Evolutionary conservation across 306 rosid species (phyloP), one percentile per base, ranked within the genome.

Genomic region (Glycine tomentella): DNA sequence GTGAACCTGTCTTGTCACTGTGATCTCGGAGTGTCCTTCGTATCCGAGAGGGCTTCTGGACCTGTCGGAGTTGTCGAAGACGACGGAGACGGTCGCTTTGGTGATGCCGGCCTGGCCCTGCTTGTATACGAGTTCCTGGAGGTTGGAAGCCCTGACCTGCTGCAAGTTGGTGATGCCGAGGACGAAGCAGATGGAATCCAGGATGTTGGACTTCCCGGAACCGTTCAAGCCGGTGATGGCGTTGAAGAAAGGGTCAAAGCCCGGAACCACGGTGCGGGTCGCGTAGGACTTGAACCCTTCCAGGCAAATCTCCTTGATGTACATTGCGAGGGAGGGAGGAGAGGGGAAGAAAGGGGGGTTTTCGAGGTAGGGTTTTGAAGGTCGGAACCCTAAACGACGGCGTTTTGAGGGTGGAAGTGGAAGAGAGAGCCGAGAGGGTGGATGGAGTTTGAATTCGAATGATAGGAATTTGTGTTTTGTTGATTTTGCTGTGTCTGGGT

Each of bases 261-360:
- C 97, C 0, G 94, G 94, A 42, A 95, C 97, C 5, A 93, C 94
- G 0, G 99, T 95, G 85, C 97, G 87, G 14, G 93, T 95, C 55
- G 97, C 99, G 78, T 93, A 95, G 6, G 99, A 95, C 83, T 95
- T 95, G 91, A 95, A 95, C n/a, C 99, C 99, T 78, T 95, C 99
- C 77, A 95, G 73, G 89, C 96, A 91, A 7, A 93, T 25, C 77
- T 95, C 99, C 85, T 95, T 91, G 85, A 95, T 84, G 88, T 90
- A 72, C 99, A 95, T 95, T 3, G 6, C 16, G 4, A 15, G 38
- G 11, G 61, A 1, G 17, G 7, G 25, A 9, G 12, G 6, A 44
- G 38, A 52, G 51, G n/a, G n/a, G n/a, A n/a, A n/a, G n/a, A n/a
- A n/a, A n/a, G 20, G 20, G 20, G 20, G 20, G 20, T 20, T 20